Evolutionary conservation across 1,284 basidiomycete genomes (phyloP).

Genomic region (Leucoagaricus sp.): DNA sequence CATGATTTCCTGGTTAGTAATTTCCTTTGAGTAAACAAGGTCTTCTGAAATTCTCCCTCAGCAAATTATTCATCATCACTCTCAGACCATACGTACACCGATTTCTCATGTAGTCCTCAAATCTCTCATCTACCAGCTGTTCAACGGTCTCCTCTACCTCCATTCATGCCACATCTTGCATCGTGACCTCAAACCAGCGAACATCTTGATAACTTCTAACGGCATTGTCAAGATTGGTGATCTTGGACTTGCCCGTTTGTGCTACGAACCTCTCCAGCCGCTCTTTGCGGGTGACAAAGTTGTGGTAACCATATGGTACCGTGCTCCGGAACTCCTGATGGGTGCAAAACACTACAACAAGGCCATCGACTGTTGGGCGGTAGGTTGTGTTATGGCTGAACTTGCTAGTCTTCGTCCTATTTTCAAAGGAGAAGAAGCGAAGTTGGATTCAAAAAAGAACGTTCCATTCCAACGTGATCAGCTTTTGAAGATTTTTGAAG

Average conservation of each 20-base stretch:
- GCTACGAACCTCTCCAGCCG: slow-evolving; percentile 83
- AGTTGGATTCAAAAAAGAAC: slow-evolving; percentile 90
- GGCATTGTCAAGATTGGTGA: slow-evolving; percentile 99
- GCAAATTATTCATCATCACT: slow-evolving; percentile 99
- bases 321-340: slow-evolving; percentile 92
- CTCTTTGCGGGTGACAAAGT: slow-evolving; percentile 94
- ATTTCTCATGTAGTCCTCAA: slow-evolving; percentile 85
- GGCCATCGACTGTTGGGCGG: slow-evolving; percentile 94
- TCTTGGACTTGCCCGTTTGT: slow-evolving; percentile 89
- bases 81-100: slow-evolving; percentile 79
- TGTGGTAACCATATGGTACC: slow-evolving; percentile 99
- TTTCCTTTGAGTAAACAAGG: background rate
- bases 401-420: slow-evolving; percentile 92
- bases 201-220: slow-evolving; percentile 89
- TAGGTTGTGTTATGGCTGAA: slow-evolving; percentile 97
- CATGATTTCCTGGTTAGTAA: slow-evolving; percentile 90
- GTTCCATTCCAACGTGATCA: slow-evolving; percentile 96
- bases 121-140: slow-evolving; percentile 92
- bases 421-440: slow-evolving; percentile 99
- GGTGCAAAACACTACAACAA: slow-evolving; percentile 97
- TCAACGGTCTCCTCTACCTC: slow-evolving; percentile 93
- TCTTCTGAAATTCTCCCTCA: slow-evolving; percentile 32
- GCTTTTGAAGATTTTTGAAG: slow-evolving; percentile 92
- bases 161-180: slow-evolving; percentile 96
- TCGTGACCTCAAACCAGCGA: slow-evolving; percentile 97